Percentiles rank a stretch among this genome's conserved stretches.
Conservation (phyloP, 2,329 filamentous ascomycete genomes). For the Trichoderma guizhouense region DNA sequence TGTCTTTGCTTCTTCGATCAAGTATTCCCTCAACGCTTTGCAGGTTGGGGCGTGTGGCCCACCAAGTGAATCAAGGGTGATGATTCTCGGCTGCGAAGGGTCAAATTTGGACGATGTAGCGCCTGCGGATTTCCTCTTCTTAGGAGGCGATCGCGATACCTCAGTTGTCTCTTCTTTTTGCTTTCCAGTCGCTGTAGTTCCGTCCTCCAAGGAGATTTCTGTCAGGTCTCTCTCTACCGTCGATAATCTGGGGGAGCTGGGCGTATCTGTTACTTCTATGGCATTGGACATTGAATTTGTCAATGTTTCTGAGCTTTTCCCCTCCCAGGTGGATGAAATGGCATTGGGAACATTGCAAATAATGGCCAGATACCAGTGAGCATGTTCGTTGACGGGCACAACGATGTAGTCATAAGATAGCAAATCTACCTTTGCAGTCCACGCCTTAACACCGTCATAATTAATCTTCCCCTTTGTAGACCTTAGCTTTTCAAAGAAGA, state of each 20-base stretch:
- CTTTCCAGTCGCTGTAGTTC: not conserved
- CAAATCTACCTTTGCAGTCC: constrained; percentile 83
- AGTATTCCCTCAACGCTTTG: constrained; percentile 69
- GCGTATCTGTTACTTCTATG: constrained; percentile 12
- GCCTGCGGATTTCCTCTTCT: constrained; percentile 21
- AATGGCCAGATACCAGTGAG: constrained; percentile 93
- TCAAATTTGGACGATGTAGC: constrained; percentile 32
- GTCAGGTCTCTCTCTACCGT: constrained; percentile 24
- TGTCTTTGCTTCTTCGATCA: constrained; percentile 67
- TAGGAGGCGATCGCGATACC: not conserved
- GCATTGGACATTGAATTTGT: constrained; percentile 19
- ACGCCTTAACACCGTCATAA: constrained; percentile 79
- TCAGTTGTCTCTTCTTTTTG: constrained; percentile 1
- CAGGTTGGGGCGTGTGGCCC: constrained; percentile 60
- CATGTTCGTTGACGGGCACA: constrained; percentile 82
- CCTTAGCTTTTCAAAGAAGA: constrained; percentile 79
- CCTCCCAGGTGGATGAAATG: constrained; percentile 28
- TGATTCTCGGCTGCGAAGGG: constrained; percentile 62
- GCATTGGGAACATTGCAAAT: constrained; percentile 82
- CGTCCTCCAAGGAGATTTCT: constrained; percentile 26
- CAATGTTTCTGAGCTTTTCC: not conserved
- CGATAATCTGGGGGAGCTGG: constrained; percentile 18
- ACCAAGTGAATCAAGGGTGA: constrained; percentile 86
- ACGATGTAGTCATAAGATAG: constrained; percentile 85
- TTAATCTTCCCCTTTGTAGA: constrained; percentile 64